phyloP scores from a whole-genome alignment of 2,329 filamentous ascomycete species.

The Exophiala lecanii-corni region DNA sequence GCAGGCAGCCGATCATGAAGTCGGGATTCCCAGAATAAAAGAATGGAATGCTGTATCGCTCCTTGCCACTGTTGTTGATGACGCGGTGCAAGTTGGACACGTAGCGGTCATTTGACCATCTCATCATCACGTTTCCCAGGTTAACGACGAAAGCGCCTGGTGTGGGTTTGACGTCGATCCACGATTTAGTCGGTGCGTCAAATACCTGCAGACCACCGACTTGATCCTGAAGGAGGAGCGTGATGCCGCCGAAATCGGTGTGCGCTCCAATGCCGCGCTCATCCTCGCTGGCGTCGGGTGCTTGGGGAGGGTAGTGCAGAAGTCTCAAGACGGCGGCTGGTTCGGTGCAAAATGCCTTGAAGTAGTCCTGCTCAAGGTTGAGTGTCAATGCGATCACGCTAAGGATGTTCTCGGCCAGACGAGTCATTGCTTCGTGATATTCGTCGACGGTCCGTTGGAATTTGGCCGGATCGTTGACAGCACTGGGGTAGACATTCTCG shows the following conservation, averaged over 20 bases:
- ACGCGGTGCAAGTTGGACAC: slow-evolving; percentile 30
- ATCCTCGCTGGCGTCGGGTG: slow-evolving; percentile 13
- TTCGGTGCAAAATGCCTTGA: slow-evolving; percentile 24
- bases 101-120: slow-evolving; percentile 30
- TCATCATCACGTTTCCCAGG: slow-evolving; percentile 30
- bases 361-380: slow-evolving; percentile 17
- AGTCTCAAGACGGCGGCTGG: slow-evolving; percentile 27
- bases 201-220: slow-evolving; percentile 29
- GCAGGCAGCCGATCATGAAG: slow-evolving; percentile 26
- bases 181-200: slow-evolving; percentile 22
- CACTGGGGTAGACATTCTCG: slow-evolving; percentile 19
- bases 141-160: slow-evolving; percentile 29
- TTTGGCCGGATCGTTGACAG: slow-evolving; percentile 4
- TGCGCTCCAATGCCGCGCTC: slow-evolving; percentile 31
- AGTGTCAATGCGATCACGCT: slow-evolving; percentile 19
- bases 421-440: slow-evolving; percentile 21
- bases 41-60: slow-evolving; percentile 29
- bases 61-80: slow-evolving; percentile 27
- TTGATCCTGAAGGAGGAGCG: slow-evolving; percentile 30
- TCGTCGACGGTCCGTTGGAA: slow-evolving; percentile 15
- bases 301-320: slow-evolving; percentile 30
- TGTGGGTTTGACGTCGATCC: slow-evolving; percentile 28
- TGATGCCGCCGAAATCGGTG: slow-evolving; percentile 32
- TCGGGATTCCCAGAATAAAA: slow-evolving; percentile 30
- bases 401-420: slow-evolving; percentile 23